A percentile compares a stretch with the other conserved stretches of the same genome.
phyloP scores from a whole-genome alignment of 2,329 filamentous ascomycete species.

The Herpotrichia juniperi region DNA sequence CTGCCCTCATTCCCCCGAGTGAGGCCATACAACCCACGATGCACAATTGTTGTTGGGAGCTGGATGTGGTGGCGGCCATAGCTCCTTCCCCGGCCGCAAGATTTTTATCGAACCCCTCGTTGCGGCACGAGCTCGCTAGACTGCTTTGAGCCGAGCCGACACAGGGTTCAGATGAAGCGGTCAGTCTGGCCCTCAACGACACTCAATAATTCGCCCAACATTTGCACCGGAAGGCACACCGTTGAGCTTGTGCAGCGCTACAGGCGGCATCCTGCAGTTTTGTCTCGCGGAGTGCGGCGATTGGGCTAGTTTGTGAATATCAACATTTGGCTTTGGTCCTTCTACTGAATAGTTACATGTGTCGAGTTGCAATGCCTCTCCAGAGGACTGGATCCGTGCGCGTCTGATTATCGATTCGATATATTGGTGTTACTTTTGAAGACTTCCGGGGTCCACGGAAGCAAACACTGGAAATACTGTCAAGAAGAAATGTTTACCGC shows the following conservation, averaged over 20 bases:
- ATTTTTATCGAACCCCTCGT: slow-evolving; percentile 21
- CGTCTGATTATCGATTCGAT: too few relatives aligned
- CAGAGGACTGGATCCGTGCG: too few relatives aligned
- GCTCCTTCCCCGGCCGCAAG: slow-evolving; percentile 21
- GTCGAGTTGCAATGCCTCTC: too few relatives aligned
- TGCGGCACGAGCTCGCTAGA: slow-evolving; percentile 15
- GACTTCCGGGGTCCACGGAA: too few relatives aligned
- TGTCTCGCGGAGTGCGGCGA: neutral
- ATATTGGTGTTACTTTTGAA: too few relatives aligned
- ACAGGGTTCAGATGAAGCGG: slow-evolving; percentile 23
- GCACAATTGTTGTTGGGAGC: slow-evolving; percentile 37
- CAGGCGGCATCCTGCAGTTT: neutral
- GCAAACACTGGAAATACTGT: too few relatives aligned
- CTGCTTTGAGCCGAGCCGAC: slow-evolving; percentile 11
- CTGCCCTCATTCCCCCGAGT: neutral
- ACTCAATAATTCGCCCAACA: slow-evolving; percentile 17
- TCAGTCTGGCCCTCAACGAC: slow-evolving; percentile 17
- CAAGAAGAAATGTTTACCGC: slow-evolving; percentile 1
- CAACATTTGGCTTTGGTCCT: neutral
- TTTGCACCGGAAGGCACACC: slow-evolving; percentile 5
- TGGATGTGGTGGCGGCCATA: slow-evolving; percentile 24
- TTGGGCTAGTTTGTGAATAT: neutral
- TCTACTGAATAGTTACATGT: neutral
- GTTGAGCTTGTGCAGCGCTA: slow-evolving; percentile 3
- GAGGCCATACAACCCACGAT: slow-evolving; percentile 17